phyloP scores from a whole-genome alignment of 208 protist genomes.

The Leishmania braziliensis region DNA sequence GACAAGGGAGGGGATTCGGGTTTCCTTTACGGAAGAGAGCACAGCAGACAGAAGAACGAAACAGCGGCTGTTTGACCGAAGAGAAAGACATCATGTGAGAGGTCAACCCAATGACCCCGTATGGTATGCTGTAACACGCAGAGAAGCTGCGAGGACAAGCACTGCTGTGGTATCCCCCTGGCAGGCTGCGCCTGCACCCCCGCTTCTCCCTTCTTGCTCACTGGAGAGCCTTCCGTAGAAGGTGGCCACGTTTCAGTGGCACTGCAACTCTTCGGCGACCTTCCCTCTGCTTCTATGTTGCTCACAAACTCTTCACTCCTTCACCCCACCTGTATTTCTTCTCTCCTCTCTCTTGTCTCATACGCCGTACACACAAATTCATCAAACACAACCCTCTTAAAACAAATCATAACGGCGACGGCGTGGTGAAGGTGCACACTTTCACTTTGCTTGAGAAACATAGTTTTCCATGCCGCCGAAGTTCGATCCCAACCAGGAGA shows the following conservation, averaged over 20 bases:
- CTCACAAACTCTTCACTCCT: neutral
- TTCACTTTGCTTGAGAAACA: conserved; percentile 47
- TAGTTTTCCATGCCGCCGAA: conserved; percentile 96
- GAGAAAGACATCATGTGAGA: neutral
- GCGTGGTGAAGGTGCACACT: conserved; percentile 1
- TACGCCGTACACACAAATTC: neutral
- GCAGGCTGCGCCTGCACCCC: neutral
- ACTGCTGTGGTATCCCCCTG: neutral
- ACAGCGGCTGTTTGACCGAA: neutral
- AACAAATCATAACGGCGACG: neutral
- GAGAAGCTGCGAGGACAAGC: neutral
- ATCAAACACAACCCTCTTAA: neutral
- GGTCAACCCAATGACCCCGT: neutral
- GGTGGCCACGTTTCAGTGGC: neutral
- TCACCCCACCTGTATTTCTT: neutral
- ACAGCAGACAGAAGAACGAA: neutral
- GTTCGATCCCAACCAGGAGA: conserved; percentile 97
- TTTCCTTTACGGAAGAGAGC: neutral
- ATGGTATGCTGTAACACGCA: neutral
- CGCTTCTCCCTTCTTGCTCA: conserved; percentile 1
- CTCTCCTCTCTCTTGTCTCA: neutral
- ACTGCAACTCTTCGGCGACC: neutral
- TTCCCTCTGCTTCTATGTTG: neutral
- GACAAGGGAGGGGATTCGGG: neutral
- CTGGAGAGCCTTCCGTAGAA: neutral